Conservation (phyloP, 2,329 filamentous ascomycete genomes). For the Epichloe amarillans region DNA sequence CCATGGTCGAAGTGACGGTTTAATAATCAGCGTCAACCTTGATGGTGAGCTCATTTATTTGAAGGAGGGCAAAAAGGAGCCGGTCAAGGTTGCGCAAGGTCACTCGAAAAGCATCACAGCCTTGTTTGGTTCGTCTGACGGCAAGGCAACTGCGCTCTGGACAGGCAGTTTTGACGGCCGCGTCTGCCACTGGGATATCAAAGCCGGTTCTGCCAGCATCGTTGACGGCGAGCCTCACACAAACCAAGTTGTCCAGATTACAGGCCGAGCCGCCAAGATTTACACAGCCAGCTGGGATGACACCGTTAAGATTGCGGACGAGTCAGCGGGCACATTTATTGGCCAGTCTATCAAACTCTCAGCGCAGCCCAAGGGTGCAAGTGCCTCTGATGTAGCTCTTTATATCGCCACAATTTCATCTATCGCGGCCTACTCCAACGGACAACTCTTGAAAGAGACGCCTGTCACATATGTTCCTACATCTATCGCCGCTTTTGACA, state of each 20-base stretch:
- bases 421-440: slow-evolving; percentile 42
- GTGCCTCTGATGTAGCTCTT: slow-evolving; percentile 36
- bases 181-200: slow-evolving; percentile 71
- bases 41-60: slow-evolving; percentile 87
- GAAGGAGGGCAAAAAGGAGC: slow-evolving; percentile 53
- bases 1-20: slow-evolving; percentile 63
- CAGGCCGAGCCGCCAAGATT: slow-evolving; percentile 47
- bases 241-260: slow-evolving; percentile 72
- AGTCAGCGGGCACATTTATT: slow-evolving; percentile 60
- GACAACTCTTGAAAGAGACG: slow-evolving; percentile 44
- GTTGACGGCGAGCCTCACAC: slow-evolving; percentile 74
- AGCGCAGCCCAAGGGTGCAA: slow-evolving; percentile 69
- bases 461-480: slow-evolving; percentile 53
- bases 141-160: slow-evolving; percentile 54
- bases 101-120: slow-evolving; percentile 89
- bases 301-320: slow-evolving; percentile 66
- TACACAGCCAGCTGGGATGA: slow-evolving; percentile 94
- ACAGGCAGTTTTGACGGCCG: slow-evolving; percentile 89
- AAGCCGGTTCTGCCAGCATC: slow-evolving; percentile 51
- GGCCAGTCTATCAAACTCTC: slow-evolving; percentile 54
- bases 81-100: slow-evolving; percentile 62
- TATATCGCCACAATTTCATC: slow-evolving; percentile 44
- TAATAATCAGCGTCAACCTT: slow-evolving; percentile 82
- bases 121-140: slow-evolving; percentile 32
- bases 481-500: slow-evolving; percentile 55